phyloP scores from a whole-genome alignment of 2,329 filamentous ascomycete genomes.

The Fonsecaea nubica region DNA sequence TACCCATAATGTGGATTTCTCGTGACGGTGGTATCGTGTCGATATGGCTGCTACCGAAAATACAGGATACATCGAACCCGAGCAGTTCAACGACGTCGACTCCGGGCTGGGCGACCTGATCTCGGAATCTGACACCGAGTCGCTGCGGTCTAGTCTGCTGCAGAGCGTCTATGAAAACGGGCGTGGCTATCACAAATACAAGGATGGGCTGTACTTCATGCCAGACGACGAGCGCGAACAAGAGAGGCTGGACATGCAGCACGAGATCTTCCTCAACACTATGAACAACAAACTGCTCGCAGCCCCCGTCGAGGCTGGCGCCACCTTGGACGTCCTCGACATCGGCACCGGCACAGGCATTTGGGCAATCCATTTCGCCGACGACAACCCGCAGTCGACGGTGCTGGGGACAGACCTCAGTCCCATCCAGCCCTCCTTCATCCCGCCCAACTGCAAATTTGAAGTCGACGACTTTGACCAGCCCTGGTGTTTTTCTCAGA shows the following conservation, averaged over 20 bases:
- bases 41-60: slow-evolving; percentile 2
- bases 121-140: slow-evolving; percentile 10
- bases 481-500: slow-evolving; percentile 61
- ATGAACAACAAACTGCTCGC: slow-evolving; percentile 21
- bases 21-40: not conserved
- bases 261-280: slow-evolving; percentile 21
- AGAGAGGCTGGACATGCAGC: slow-evolving; percentile 43
- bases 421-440: slow-evolving; percentile 44
- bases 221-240: slow-evolving; percentile 45
- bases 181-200: slow-evolving; percentile 25
- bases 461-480: slow-evolving; percentile 65
- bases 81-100: slow-evolving; percentile 1
- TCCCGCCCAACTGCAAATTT: slow-evolving; percentile 64
- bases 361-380: slow-evolving; percentile 41
- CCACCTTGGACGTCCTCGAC: slow-evolving; percentile 38
- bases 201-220: slow-evolving; percentile 34
- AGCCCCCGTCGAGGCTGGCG: slow-evolving; percentile 33
- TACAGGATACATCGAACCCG: slow-evolving; percentile 1
- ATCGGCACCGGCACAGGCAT: slow-evolving; percentile 35
- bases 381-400: slow-evolving; percentile 42
- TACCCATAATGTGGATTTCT: not conserved
- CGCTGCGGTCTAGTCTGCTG: slow-evolving; percentile 6
- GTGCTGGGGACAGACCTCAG: slow-evolving; percentile 40
- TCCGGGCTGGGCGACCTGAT: slow-evolving; percentile 8
- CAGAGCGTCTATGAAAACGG: slow-evolving; percentile 30